These are phyloP conservation scores for Lentinula lateritia DNA, from an alignment of 768 basidiomycete species.

Conservation along the genomic window DNA sequence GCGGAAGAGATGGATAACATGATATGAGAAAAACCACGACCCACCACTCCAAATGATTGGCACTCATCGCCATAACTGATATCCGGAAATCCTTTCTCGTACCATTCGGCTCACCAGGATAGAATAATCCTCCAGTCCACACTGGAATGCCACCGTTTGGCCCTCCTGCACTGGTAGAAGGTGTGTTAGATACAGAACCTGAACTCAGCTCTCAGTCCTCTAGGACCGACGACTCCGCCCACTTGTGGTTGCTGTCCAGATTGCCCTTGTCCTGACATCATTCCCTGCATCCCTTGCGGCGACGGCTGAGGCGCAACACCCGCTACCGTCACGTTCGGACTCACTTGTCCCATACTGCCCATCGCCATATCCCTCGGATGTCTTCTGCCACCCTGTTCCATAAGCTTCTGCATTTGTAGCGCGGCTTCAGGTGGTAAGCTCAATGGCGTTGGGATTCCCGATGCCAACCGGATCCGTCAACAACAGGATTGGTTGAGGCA, in stretches of 20 bases:
- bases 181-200: background rate
- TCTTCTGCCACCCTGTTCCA: background rate
- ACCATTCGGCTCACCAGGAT: background rate
- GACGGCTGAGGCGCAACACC: background rate
- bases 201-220: background rate
- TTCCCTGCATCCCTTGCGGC: background rate
- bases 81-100: background rate
- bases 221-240: background rate
- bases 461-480: background rate
- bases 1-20: too few relatives aligned
- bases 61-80: background rate
- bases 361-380: slow-evolving; percentile 3
- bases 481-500: background rate
- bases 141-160: background rate
- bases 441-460: background rate
- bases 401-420: slow-evolving; percentile 6
- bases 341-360: background rate
- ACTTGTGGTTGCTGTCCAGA: background rate
- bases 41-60: background rate
- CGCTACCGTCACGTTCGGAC: background rate
- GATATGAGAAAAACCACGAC: too few relatives aligned
- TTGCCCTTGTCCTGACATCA: background rate
- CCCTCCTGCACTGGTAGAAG: background rate
- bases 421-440: slow-evolving; percentile 4
- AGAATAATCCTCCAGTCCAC: background rate